Percentiles rank a stretch among this genome's conserved stretches.
Evolutionary conservation across 2,329 filamentous ascomycete genomes (phyloP).

Genomic region (Botrytis aclada): DNA sequence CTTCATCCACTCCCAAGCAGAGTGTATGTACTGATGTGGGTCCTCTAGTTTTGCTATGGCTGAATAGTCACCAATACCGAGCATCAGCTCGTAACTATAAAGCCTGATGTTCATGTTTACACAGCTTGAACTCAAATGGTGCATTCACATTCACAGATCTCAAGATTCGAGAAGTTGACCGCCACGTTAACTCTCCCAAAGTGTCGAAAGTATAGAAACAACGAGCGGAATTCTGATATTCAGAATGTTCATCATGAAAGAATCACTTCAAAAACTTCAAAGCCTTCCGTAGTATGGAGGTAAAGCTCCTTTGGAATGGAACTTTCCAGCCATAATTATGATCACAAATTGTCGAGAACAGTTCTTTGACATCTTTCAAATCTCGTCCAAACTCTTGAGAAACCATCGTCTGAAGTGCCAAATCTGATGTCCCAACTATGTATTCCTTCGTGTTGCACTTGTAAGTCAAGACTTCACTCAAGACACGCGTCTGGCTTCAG

Average conservation of each 20-base stretch:
- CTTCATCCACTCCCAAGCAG: not conserved
- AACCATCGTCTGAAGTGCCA: not conserved
- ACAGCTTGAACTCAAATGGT: not conserved
- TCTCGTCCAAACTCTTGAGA: not conserved
- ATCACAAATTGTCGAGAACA: not conserved
- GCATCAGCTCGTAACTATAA: not conserved
- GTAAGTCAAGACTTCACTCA: not conserved
- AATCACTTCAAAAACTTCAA: fast-evolving
- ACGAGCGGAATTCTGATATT: not conserved
- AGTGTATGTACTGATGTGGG: not conserved
- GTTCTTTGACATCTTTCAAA: not conserved
- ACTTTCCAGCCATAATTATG: not conserved
- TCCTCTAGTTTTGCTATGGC: not conserved
- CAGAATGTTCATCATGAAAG: not conserved
- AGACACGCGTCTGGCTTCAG: not conserved
- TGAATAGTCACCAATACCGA: not conserved
- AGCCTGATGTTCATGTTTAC: not conserved
- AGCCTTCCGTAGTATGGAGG: not conserved
- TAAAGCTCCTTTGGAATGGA: not conserved
- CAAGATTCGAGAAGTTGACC: not conserved
- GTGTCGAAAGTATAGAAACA: not conserved
- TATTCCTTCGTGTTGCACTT: not conserved
- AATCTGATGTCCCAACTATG: not conserved
- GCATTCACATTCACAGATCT: not conserved
- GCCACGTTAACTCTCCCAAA: not conserved